Percentiles rank a stretch among this genome's conserved stretches.
Evolutionary conservation across 2,329 filamentous ascomycete species (phyloP).

Genomic region (Pseudogymnoascus sp.): DNA sequence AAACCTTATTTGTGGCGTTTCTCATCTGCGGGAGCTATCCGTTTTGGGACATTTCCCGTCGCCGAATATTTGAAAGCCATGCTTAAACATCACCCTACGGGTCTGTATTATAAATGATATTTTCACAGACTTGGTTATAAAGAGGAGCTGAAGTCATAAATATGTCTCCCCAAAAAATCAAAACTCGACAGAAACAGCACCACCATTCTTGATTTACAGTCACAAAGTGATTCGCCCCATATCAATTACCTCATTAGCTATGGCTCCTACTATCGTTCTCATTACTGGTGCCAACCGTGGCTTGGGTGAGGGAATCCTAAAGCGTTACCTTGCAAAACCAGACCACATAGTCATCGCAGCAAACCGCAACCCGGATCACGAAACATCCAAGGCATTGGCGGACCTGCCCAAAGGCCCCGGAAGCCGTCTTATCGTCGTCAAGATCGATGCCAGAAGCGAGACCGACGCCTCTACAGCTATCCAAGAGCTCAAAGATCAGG

Average conservation of each 20-base stretch:
- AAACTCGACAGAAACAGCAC: not conserved
- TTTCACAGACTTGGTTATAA: not conserved
- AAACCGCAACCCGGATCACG: constrained; percentile 27
- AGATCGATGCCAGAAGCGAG: constrained; percentile 26
- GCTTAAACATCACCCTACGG: not conserved
- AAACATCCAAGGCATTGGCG: constrained; percentile 25
- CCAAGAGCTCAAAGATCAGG: constrained; percentile 21
- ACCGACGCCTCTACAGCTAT: constrained; percentile 25
- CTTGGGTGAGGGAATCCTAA: constrained; percentile 23
- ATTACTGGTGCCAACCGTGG: constrained; percentile 30
- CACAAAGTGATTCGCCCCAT: not conserved
- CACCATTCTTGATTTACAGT: not conserved
- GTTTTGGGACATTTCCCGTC: not conserved
- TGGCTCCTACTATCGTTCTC: constrained; percentile 18
- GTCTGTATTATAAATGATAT: constrained; percentile 1
- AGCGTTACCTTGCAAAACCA: constrained; percentile 29
- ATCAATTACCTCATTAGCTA: not conserved
- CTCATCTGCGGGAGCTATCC: not conserved
- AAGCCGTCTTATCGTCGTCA: constrained; percentile 27
- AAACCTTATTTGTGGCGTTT: not conserved
- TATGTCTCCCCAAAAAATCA: not conserved
- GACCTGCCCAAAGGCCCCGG: constrained; percentile 23
- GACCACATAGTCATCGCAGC: constrained; percentile 33
- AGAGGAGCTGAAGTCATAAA: not conserved
- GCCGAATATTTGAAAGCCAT: not conserved